Evolutionary conservation across 345 rosid genomes (phyloP).

Genomic region (Melastoma malabathricum): DNA sequence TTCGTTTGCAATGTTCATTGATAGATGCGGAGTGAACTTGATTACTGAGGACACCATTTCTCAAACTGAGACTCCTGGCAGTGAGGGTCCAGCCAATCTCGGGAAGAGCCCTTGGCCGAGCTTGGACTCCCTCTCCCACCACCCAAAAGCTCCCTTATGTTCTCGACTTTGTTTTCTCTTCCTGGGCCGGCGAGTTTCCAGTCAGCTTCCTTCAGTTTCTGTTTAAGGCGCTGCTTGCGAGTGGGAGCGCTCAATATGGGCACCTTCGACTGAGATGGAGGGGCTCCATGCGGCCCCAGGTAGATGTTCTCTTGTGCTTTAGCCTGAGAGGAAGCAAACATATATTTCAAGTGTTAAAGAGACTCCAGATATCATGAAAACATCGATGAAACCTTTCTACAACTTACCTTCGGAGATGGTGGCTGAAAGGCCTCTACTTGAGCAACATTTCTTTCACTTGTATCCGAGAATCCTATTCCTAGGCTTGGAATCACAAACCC

Average conservation of each 20-base stretch:
- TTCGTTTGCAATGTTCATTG: too few species aligned
- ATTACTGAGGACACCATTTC: conserved; percentile 38
- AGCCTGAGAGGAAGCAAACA: conserved; percentile 15
- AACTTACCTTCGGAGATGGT: conserved; percentile 51
- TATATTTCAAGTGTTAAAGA: neutral
- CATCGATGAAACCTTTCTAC: neutral
- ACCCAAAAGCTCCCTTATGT: conserved; percentile 64
- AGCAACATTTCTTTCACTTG: conserved; percentile 19
- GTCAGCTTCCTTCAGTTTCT: conserved; percentile 84
- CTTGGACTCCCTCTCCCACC: conserved; percentile 23
- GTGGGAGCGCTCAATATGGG: conserved; percentile 36
- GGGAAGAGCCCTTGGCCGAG: conserved; percentile 37
- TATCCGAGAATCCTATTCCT: conserved; percentile 37
- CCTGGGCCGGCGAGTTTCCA: conserved; percentile 42
- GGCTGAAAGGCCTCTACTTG: conserved; percentile 31
- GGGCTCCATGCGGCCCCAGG: conserved; percentile 90
- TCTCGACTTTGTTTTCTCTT: conserved; percentile 79
- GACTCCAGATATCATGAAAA: too few species aligned
- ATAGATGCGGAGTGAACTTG: too few species aligned
- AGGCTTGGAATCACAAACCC: conserved; percentile 95
- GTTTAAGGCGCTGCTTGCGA: conserved; percentile 76
- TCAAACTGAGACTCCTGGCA: conserved; percentile 81
- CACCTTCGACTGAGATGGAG: conserved; percentile 60
- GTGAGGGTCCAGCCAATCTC: conserved; percentile 92
- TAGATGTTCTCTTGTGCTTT: conserved; percentile 63